Conservation (phyloP, 805 yeast species). For the Candida andamanensis region DNA sequence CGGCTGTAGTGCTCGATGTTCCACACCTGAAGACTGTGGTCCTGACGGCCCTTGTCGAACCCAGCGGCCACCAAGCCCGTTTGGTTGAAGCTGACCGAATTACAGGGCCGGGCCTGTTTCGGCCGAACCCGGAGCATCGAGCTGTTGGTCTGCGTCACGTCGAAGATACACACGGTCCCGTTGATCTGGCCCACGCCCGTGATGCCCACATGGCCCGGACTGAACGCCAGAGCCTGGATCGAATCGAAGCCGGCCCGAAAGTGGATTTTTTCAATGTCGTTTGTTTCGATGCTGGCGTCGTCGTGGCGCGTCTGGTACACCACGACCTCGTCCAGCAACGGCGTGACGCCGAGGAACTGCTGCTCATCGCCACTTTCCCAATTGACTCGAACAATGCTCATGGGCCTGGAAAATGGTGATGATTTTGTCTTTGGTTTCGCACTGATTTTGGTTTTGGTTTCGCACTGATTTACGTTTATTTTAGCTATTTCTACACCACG, state of each 20-base stretch:
- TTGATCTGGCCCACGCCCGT: constrained; percentile 71
- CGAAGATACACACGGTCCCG: constrained; percentile 61
- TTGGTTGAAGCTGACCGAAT: constrained; percentile 63
- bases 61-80: constrained; percentile 70
- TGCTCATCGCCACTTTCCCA: constrained; percentile 60
- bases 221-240: constrained; percentile 64
- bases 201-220: constrained; percentile 49
- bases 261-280: constrained; percentile 44
- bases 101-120: constrained; percentile 69
- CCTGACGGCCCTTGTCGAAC: constrained; percentile 71
- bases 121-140: constrained; percentile 46
- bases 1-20: constrained; percentile 59
- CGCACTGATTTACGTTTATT: constrained; percentile 15
- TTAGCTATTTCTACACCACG: constrained; percentile 44
- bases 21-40: constrained; percentile 75
- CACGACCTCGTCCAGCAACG: constrained; percentile 75
- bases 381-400: constrained; percentile 46
- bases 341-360: constrained; percentile 62
- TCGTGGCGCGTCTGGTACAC: constrained; percentile 50
- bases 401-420: too few relatives aligned
- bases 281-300: constrained; percentile 45
- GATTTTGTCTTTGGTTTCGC: too few relatives aligned
- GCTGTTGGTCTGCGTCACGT: constrained; percentile 40
- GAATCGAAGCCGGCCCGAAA: constrained; percentile 59
- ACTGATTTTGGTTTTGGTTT: constrained; percentile 2